Base-by-base conservation (phyloP, 257 asterid species). In the Fraxinus americana region DNA sequence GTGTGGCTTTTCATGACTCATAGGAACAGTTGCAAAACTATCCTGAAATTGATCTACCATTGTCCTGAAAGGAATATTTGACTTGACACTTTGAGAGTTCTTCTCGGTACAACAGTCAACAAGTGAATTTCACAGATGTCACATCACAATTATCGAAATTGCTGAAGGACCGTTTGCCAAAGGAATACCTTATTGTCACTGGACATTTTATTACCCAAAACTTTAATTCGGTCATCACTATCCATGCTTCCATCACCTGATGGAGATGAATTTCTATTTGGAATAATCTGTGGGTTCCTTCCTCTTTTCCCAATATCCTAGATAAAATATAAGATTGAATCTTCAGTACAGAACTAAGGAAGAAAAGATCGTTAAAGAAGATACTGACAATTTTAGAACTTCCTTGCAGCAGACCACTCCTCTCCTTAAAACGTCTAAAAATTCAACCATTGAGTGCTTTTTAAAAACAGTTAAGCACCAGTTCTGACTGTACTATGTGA, bases 41-140 rank as follows among this genome's bases (percentile, higher is more conserved):
- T 89, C 92, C 75, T 91, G 94, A 83, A 94, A 90, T 82, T 86
- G 92, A 85, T 92, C 94, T n/a, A 88, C 92, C 90, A 94, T 89
- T 45, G 92, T 88, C 82, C 79, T 88, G 79, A 75, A 77, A 52
- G 89, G 86, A 66, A 80, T 68, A 72, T 63, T 76, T 43, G 87
- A 61, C 79, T 86, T 86, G 45, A 71, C 43, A 52, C 36, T 72
- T 79, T 71, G 86, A 72, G 78, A 87, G 75, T 59, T 84, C 83
- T 81, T 92, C 98, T 90, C 36, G 72, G 63, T 70, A 71, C 39
- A 76, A 69, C 23, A 30, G 75, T 78, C 79, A 78, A 73, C 68
- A 52, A 45, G 70, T 75, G 77, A 75, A 75, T 54, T 84, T 36
- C 63, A 65, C 76, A 21, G 67, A 57, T 71, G 69, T 63, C 70